phyloP scores from a whole-genome alignment of 176 grass and related monocot genomes.

The Avena eriantha region DNA sequence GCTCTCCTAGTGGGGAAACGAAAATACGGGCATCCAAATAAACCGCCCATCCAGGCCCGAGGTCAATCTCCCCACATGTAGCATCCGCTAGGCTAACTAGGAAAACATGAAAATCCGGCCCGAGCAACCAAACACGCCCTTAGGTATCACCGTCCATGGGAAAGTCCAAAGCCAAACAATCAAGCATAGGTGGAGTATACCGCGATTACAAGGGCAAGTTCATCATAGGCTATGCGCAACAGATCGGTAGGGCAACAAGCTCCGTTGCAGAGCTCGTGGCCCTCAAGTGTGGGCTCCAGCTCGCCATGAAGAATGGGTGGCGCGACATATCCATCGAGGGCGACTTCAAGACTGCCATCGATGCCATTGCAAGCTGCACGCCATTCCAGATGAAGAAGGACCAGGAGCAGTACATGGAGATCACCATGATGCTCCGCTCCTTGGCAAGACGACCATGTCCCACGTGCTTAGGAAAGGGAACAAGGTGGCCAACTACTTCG shows the following conservation, averaged over 20 bases:
- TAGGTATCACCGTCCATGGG: too few relatives aligned
- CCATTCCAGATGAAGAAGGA: conserved; percentile 19
- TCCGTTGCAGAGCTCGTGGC: conserved; percentile 34
- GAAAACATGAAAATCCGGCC: too few relatives aligned
- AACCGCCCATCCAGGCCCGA: too few relatives aligned
- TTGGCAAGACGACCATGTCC: conserved; percentile 47
- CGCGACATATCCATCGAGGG: conserved; percentile 55
- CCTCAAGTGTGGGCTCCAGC: conserved; percentile 60
- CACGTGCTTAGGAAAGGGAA: conserved; percentile 67
- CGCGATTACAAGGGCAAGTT: conserved; percentile 66
- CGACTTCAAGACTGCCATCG: conserved; percentile 57
- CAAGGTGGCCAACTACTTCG: conserved; percentile 65
- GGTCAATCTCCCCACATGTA: too few relatives aligned
- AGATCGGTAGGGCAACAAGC: conserved; percentile 40
- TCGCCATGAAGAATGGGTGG: conserved; percentile 65
- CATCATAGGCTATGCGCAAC: conserved; percentile 72
- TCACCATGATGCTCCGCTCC: conserved; percentile 38
- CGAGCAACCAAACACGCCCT: too few relatives aligned
- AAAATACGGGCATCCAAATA: too few relatives aligned
- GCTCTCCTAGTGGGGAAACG: too few relatives aligned
- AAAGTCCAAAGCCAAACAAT: conserved; percentile 14
- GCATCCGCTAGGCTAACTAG: too few relatives aligned
- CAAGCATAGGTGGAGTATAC: conserved; percentile 77
- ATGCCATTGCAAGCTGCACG: conserved; percentile 12
- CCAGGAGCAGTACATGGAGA: conserved; percentile 43